Percentiles rank a stretch among this genome's conserved stretches.
phyloP scores from a whole-genome alignment of 495 filamentous ascomycete genomes.

The Tetracladium setigerum region DNA sequence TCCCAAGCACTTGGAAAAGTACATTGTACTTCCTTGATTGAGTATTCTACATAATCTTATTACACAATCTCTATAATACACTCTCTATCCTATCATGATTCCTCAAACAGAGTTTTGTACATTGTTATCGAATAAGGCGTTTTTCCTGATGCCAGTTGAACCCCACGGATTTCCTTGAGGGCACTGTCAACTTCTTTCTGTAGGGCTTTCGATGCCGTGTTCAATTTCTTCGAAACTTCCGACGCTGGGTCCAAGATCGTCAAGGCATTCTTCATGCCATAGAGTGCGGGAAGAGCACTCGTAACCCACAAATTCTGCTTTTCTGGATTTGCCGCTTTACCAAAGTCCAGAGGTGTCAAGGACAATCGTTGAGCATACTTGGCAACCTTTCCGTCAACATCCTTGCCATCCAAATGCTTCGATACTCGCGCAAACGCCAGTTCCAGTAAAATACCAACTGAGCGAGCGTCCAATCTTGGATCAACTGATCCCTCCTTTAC shows the following conservation, averaged over 20 bases:
- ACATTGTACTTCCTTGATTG: slow-evolving; percentile 56
- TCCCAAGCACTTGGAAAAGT: slow-evolving; percentile 79
- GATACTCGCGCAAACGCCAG: slow-evolving; percentile 34
- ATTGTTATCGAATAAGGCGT: no score
- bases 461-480: slow-evolving; percentile 30
- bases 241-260: slow-evolving; percentile 29
- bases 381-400: slow-evolving; percentile 27
- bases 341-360: background rate
- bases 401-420: slow-evolving; percentile 23
- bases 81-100: background rate
- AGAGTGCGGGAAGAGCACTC: slow-evolving; percentile 26
- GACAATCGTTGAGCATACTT: slow-evolving; percentile 31
- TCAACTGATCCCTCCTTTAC: slow-evolving; percentile 16
- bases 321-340: background rate
- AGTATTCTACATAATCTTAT: slow-evolving; percentile 9
- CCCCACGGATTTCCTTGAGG: no score
- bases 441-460: slow-evolving; percentile 38
- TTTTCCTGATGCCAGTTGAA: no score
- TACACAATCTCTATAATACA: slow-evolving; percentile 1
- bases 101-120: no score
- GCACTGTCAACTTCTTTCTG: no score
- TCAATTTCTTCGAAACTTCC: slow-evolving; percentile 13
- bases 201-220: background rate
- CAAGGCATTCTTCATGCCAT: slow-evolving; percentile 32
- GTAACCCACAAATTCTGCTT: slow-evolving; percentile 14